A percentile compares a stretch with the other conserved stretches of the same genome.
Conservation (phyloP, 768 basidiomycete genomes). For the Gymnopilus dilepis region DNA sequence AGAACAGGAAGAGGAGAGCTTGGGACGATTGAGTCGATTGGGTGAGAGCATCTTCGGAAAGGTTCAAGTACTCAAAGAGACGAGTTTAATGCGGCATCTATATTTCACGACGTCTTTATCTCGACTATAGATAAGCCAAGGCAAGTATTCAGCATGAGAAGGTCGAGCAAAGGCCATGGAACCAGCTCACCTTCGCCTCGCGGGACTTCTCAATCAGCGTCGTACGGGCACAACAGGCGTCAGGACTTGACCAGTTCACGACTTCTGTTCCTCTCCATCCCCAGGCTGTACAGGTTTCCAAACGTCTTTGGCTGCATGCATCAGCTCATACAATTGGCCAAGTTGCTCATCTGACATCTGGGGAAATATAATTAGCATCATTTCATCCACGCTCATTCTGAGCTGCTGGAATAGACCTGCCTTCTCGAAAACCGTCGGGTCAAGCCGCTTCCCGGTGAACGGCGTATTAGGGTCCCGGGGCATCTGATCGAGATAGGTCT, state of each 20-base stretch:
- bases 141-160: constrained; percentile 19
- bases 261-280: constrained; percentile 21
- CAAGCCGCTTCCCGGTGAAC: constrained; percentile 71
- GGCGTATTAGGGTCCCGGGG: constrained; percentile 50
- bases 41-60: constrained; percentile 8
- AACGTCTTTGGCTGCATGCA: constrained; percentile 88
- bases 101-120: not conserved
- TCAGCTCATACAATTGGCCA: constrained; percentile 92
- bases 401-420: constrained; percentile 39
- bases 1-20: constrained; percentile 7
- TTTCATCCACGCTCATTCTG: not conserved
- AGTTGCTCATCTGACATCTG: constrained; percentile 92
- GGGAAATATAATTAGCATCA: not conserved
- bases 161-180: not conserved
- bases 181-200: constrained; percentile 4
- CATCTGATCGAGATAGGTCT: constrained; percentile 82
- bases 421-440: constrained; percentile 78
- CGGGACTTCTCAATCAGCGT: constrained; percentile 1
- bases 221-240: not conserved
- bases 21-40: not conserved
- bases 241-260: constrained; percentile 18
- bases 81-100: not conserved
- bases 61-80: not conserved
- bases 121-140: constrained; percentile 3
- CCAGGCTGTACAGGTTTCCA: constrained; percentile 66